Evolutionary conservation across 768 basidiomycete genomes (phyloP).

Genomic region (Amanita jacksonii): DNA sequence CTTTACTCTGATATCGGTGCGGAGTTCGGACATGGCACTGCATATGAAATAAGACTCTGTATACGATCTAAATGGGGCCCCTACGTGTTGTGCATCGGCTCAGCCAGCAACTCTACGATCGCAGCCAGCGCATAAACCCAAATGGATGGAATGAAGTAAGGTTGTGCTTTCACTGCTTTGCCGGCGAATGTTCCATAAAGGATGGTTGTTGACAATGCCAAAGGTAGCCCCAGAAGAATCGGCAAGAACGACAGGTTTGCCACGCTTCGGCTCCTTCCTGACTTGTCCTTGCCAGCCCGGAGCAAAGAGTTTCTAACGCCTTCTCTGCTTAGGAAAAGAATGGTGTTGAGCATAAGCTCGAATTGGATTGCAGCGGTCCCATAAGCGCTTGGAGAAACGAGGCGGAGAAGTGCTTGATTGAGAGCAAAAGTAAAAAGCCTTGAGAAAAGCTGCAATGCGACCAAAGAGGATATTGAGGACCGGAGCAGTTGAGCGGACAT

Average conservation of each 20-base stretch:
- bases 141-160: constrained; percentile 55
- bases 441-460: constrained; percentile 80
- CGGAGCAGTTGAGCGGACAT: too few species aligned
- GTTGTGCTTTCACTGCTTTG: constrained; percentile 45
- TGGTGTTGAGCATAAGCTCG: constrained; percentile 82
- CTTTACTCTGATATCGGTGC: constrained; percentile 62
- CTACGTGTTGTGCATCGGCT: constrained; percentile 74
- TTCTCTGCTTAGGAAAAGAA: constrained; percentile 89
- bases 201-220: constrained; percentile 41
- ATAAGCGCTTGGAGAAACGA: constrained; percentile 78
- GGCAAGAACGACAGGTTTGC: constrained; percentile 57
- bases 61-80: constrained; percentile 15
- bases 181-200: constrained; percentile 51
- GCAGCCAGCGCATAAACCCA: constrained; percentile 66
- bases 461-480: constrained; percentile 48
- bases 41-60: neutral
- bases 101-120: constrained; percentile 66
- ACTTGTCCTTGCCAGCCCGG: constrained; percentile 30
- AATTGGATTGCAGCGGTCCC: constrained; percentile 92
- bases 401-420: constrained; percentile 80
- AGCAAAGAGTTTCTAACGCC: constrained; percentile 83
- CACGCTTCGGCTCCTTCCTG: constrained; percentile 13
- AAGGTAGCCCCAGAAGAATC: constrained; percentile 54
- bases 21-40: constrained; percentile 59
- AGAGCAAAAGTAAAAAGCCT: constrained; percentile 79